Evolutionary conservation across 2,329 filamentous ascomycete species (phyloP).

Genomic region (Alternaria postmessia): DNA sequence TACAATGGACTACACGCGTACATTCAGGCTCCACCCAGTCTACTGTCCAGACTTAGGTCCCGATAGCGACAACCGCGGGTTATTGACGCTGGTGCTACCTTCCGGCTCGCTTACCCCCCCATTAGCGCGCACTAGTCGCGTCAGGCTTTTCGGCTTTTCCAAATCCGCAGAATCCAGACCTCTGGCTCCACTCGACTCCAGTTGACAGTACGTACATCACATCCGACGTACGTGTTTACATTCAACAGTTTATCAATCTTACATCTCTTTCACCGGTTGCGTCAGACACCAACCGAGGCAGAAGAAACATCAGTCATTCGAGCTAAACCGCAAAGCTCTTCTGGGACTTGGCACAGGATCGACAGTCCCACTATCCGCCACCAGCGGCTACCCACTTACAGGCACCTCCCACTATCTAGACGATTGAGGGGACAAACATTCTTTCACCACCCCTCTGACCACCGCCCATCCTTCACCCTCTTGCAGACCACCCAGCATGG

Average conservation of each 20-base stretch:
- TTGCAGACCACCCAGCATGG: slow-evolving; percentile 26
- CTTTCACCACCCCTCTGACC: slow-evolving; percentile 16
- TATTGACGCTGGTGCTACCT: slow-evolving; percentile 10
- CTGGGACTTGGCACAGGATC: slow-evolving; percentile 21
- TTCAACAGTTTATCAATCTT: slow-evolving; percentile 1
- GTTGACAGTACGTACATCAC: slow-evolving; percentile 15
- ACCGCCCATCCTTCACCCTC: neutral
- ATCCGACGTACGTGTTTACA: slow-evolving; percentile 13
- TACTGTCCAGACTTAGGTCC: neutral
- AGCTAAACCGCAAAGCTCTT: slow-evolving; percentile 17
- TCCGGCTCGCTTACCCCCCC: slow-evolving; percentile 27
- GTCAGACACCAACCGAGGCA: neutral
- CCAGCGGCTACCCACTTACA: slow-evolving; percentile 22
- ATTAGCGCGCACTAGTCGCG: slow-evolving; percentile 31
- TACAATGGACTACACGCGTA: too few relatives aligned
- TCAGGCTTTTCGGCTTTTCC: slow-evolving; percentile 25
- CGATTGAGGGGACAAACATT: slow-evolving; percentile 18
- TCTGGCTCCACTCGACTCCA: slow-evolving; percentile 20
- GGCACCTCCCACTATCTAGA: slow-evolving; percentile 12
- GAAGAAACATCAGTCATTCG: neutral
- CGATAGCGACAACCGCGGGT: neutral
- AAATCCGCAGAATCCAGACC: slow-evolving; percentile 22
- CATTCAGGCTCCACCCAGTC: neutral
- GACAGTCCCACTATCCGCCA: slow-evolving; percentile 27
- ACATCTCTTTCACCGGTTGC: neutral